Evolutionary conservation across 495 filamentous ascomycete species (phyloP).

Genomic region (Jackrogersella minutella): DNA sequence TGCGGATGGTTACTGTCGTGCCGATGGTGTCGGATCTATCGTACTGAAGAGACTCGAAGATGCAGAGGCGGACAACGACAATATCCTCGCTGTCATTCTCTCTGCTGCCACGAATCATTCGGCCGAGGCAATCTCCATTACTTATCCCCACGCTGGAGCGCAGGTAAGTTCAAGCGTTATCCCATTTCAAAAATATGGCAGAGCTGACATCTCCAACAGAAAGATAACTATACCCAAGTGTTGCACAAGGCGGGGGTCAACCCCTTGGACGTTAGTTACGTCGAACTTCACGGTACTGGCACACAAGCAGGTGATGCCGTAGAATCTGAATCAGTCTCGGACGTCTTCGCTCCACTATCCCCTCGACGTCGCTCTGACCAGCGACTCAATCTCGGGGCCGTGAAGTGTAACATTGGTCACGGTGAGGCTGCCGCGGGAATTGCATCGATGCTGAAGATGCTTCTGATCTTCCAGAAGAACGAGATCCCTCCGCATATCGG

Average conservation of each 20-base stretch:
- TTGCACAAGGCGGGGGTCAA: slow-evolving; percentile 51
- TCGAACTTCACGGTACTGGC: slow-evolving; percentile 58
- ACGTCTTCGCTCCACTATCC: slow-evolving; percentile 58
- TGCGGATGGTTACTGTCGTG: slow-evolving; percentile 68
- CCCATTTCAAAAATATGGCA: no score
- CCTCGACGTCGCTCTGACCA: slow-evolving; percentile 42
- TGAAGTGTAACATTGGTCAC: slow-evolving; percentile 62
- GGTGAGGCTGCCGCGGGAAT: slow-evolving; percentile 57
- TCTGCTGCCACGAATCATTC: slow-evolving; percentile 57
- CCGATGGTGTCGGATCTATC: slow-evolving; percentile 63
- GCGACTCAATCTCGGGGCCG: slow-evolving; percentile 55
- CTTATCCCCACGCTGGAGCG: slow-evolving; percentile 51
- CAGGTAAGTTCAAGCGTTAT: no score
- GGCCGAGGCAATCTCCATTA: slow-evolving; percentile 55
- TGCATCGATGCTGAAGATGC: slow-evolving; percentile 63
- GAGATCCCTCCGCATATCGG: slow-evolving; percentile 71
- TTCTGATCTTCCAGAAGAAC: slow-evolving; percentile 77
- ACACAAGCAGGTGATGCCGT: slow-evolving; percentile 63
- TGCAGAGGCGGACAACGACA: slow-evolving; percentile 52
- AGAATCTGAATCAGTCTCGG: slow-evolving; percentile 71
- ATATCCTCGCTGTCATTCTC: slow-evolving; percentile 61
- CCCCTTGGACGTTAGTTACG: slow-evolving; percentile 48
- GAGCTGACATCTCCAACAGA: no score
- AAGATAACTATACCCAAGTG: slow-evolving; percentile 48
- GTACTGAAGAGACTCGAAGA: slow-evolving; percentile 59